These are phyloP conservation scores for Saccharomyces kudriavzevii DNA, from an alignment of 805 yeast genomes.

Conservation along the genomic window DNA sequence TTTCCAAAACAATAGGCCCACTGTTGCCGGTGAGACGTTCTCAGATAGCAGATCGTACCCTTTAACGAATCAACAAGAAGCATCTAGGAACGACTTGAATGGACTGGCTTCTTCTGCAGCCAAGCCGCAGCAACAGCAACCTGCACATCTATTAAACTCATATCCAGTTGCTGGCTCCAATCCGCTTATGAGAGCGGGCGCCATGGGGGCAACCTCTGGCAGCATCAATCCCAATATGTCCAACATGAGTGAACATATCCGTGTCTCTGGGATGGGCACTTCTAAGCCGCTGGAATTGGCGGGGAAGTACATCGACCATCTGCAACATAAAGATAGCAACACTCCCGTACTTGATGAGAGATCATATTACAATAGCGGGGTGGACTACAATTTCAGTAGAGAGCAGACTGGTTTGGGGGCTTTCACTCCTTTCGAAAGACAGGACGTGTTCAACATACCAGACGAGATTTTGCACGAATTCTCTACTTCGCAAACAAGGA, in stretches of 20 bases:
- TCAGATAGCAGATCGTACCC: neutral
- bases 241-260: conserved; percentile 25
- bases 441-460: conserved; percentile 63
- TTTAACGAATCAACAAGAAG: neutral
- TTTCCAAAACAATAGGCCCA: neutral
- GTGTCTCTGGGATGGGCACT: conserved; percentile 27
- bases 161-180: conserved; percentile 1
- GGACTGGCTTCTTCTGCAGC: neutral
- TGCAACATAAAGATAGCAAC: conserved; percentile 51
- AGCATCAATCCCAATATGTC: conserved; percentile 1
- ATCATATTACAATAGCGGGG: conserved; percentile 45
- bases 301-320: conserved; percentile 50
- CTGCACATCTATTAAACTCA: neutral
- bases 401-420: conserved; percentile 37
- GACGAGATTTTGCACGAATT: conserved; percentile 71
- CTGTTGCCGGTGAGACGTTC: neutral
- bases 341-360: conserved; percentile 47
- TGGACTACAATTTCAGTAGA: conserved; percentile 60
- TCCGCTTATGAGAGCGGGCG: conserved; percentile 2
- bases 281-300: conserved; percentile 46
- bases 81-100: neutral
- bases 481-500: conserved; percentile 53
- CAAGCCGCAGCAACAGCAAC: neutral
- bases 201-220: conserved; percentile 1
- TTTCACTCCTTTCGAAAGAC: conserved; percentile 70